These are phyloP conservation scores for Amylostereum chailletii DNA, from an alignment of 1,284 basidiomycete genomes.

Conservation along the genomic window DNA sequence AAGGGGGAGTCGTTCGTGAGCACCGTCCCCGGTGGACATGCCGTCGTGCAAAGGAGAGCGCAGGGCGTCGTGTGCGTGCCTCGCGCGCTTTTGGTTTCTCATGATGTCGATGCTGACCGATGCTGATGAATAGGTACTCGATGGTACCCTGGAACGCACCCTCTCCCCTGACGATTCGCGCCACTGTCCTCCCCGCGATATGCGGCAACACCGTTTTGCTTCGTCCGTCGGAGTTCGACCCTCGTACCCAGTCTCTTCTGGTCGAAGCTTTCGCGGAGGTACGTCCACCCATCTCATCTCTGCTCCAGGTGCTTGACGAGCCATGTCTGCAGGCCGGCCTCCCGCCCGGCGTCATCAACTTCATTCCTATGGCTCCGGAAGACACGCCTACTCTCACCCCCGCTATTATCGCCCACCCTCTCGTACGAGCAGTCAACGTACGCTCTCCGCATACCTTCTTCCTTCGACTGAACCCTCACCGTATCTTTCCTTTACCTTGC, in stretches of 20 bases:
- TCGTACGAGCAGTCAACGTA: constrained; percentile 38
- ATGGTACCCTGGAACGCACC: constrained; percentile 36
- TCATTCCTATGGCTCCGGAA: constrained; percentile 42
- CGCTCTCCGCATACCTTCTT: constrained; percentile 5
- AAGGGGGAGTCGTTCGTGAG: constrained; percentile 23
- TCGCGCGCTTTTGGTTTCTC: not conserved
- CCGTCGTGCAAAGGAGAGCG: constrained; percentile 21
- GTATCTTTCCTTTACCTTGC: not conserved
- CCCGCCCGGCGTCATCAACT: constrained; percentile 52
- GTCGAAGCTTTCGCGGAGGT: constrained; percentile 41
- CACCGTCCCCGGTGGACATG: constrained; percentile 20
- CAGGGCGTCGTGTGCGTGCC: constrained; percentile 24
- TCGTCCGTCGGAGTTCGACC: constrained; percentile 50
- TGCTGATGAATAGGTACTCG: constrained; percentile 10
- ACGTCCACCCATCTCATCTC: not conserved
- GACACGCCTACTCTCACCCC: constrained; percentile 36
- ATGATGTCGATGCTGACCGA: constrained; percentile 6
- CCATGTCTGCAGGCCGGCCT: constrained; percentile 37
- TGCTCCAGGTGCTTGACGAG: not conserved
- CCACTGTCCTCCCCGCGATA: constrained; percentile 44
- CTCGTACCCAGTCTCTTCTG: constrained; percentile 39
- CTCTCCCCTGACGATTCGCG: constrained; percentile 35
- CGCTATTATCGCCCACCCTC: constrained; percentile 47
- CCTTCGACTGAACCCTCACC: not conserved
- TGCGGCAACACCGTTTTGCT: constrained; percentile 60